These are phyloP conservation scores for Oxytropis ochrocephala DNA, from an alignment of 306 rosid genomes.

Conservation along the genomic window DNA sequence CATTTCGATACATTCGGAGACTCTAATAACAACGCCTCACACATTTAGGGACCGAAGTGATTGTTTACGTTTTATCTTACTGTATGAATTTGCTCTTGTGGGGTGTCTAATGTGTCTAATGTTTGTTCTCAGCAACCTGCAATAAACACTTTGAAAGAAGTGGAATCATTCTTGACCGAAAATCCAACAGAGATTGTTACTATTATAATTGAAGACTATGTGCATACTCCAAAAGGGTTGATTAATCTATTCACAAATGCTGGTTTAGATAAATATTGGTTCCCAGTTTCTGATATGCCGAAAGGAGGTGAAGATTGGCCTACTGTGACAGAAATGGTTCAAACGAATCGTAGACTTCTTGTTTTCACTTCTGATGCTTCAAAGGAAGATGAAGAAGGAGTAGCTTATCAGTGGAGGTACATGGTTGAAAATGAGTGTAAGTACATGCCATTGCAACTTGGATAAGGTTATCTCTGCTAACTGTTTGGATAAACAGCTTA, in stretches of 20 bases:
- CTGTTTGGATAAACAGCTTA: no score
- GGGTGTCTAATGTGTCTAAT: conserved; percentile 23
- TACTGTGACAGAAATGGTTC: conserved; percentile 73
- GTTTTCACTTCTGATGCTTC: conserved; percentile 84
- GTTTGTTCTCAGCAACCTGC: conserved; percentile 89
- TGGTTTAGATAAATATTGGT: conserved; percentile 81
- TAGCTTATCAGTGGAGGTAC: conserved; percentile 94
- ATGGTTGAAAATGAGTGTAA: conserved; percentile 91
- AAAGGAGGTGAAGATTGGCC: conserved; percentile 88
- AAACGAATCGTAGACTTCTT: conserved; percentile 73
- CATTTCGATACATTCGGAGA: no score
- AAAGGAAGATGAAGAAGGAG: conserved; percentile 88
- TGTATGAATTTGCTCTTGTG: conserved; percentile 1
- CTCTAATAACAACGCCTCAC: no score
- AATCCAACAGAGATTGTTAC: conserved; percentile 84
- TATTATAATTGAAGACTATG: conserved; percentile 85
- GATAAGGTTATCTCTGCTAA: background rate
- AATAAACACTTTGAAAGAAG: conserved; percentile 76
- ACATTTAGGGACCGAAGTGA: no score
- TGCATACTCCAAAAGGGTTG: conserved; percentile 76
- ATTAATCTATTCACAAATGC: conserved; percentile 58
- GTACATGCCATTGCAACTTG: conserved; percentile 15
- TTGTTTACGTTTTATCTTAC: background rate
- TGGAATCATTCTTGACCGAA: conserved; percentile 67
- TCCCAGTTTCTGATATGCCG: conserved; percentile 81